Evolutionary conservation across 495 filamentous ascomycete species (phyloP), one percentile per base, ranked within the genome.

Genomic region (Pyronema omphalodes): DNA sequence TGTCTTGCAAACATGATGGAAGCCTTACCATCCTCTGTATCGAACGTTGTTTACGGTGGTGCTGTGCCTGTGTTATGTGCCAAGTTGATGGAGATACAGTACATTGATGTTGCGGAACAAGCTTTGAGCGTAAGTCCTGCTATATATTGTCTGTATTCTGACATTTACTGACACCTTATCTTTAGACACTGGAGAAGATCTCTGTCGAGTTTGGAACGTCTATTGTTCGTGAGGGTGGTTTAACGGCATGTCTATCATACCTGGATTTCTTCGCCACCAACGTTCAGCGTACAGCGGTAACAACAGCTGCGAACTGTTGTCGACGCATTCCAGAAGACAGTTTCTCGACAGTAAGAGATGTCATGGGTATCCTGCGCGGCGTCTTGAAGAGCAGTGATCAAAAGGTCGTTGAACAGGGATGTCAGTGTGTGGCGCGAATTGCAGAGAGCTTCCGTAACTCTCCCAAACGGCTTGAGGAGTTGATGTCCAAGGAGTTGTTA

Each of bases 1-100:
- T 96, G 85, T 67, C 79, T 99, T 46, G 93, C 93, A 47, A 95
- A 99, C 60, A 67, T 99, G 34, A 99, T 99, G 89, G 93, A 99
- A 66, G 93, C 93, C 33, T 71, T 96, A 18, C 88, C 91, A 18
- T 79, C 85, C 14, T 88, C 91, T 50, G 88, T 88, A 19, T 85
- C 88, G 12, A 93, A 89, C 66, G 87, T 99, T 18, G 93, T 96
- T 37, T 96, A 95, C 65, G 88, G 88, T 12, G 86, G 87, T 40
- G 93, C 93, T 44, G 89, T 99, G 12, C 89, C 93, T 1, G 78
- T 96, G 18, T 71, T 99, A 11, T 95, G 91, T 69, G 78, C 85
- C 60, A 99, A 96, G 69, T 72, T 99, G 43, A 70, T 95, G 51
- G 88, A 96, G 64, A 94, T 94, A 50, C 79, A 87, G 35, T 96